Conservation (phyloP, 2,329 filamentous ascomycete species). For the Nigrospora oryzae region DNA sequence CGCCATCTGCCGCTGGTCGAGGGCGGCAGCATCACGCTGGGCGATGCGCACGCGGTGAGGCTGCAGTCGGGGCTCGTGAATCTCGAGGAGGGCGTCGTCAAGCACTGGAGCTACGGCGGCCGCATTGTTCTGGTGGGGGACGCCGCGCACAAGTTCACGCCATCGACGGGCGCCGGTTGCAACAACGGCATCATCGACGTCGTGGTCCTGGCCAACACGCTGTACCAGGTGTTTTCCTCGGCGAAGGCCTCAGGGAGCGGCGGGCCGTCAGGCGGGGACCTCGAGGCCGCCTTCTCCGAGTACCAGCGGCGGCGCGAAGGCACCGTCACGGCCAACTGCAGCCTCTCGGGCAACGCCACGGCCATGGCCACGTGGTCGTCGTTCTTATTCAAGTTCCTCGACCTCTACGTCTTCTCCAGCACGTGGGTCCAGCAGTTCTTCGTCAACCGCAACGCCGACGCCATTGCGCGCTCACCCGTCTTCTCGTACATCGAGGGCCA, state of each 20-base stretch:
- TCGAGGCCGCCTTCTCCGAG: neutral
- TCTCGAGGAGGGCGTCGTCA: conserved; percentile 4
- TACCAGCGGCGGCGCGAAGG: neutral
- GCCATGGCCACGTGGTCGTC: neutral
- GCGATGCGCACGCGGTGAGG: neutral
- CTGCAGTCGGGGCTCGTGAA: neutral
- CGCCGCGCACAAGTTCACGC: conserved; percentile 4
- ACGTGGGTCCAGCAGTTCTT: neutral
- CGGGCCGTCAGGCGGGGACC: neutral
- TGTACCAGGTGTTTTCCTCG: neutral
- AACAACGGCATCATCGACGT: conserved; percentile 2
- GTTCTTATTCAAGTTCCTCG: neutral
- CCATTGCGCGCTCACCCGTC: neutral
- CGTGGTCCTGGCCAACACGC: conserved; percentile 1
- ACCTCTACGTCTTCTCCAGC: neutral
- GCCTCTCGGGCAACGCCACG: neutral
- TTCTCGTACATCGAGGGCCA: neutral
- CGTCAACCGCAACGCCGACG: neutral
- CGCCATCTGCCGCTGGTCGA: conserved; percentile 14
- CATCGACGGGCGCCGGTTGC: conserved; percentile 3
- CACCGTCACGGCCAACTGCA: neutral
- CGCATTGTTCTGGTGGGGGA: conserved; percentile 5
- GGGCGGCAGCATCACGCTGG: neutral
- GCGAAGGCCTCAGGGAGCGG: no score
- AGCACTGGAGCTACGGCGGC: conserved; percentile 2